Percentiles rank a stretch among this genome's conserved stretches.
phyloP scores from a whole-genome alignment of 495 filamentous ascomycete genomes.

The Daldinia grandis region DNA sequence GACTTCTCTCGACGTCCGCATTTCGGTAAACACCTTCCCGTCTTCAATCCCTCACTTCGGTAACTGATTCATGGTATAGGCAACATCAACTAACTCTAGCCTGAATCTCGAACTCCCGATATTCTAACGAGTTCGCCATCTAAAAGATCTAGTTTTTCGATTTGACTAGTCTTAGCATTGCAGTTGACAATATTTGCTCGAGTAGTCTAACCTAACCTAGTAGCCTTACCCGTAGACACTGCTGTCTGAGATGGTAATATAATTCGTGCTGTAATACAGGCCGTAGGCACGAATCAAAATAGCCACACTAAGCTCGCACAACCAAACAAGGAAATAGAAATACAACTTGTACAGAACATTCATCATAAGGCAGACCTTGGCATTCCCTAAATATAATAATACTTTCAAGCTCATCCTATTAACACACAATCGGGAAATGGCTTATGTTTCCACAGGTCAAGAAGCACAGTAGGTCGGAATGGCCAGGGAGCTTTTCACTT shows the following conservation, averaged over 20 bases:
- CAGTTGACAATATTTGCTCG: background rate
- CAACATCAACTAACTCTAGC: background rate
- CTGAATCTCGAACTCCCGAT: background rate
- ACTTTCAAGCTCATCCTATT: too few relatives aligned
- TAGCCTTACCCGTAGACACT: conserved; percentile 43
- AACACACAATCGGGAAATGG: background rate
- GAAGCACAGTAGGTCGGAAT: conserved; percentile 56
- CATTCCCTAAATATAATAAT: too few relatives aligned
- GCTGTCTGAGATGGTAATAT: conserved; percentile 56
- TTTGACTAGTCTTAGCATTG: background rate
- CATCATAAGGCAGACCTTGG: conserved; percentile 57
- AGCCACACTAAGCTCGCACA: conserved; percentile 58
- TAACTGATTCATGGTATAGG: background rate
- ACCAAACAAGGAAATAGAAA: conserved; percentile 57
- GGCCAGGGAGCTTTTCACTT: conserved; percentile 51
- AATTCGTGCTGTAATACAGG: conserved; percentile 65
- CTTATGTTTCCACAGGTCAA: conserved; percentile 48
- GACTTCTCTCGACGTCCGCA: background rate
- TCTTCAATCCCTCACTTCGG: background rate
- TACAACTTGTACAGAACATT: conserved; percentile 6
- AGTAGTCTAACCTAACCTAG: background rate
- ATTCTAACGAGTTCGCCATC: background rate
- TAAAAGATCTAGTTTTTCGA: background rate
- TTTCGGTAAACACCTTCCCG: background rate
- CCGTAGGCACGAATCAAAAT: conserved; percentile 59